These are phyloP conservation scores for Fusarium piperis DNA, from an alignment of 2,329 filamentous ascomycete genomes.

Conservation along the genomic window DNA sequence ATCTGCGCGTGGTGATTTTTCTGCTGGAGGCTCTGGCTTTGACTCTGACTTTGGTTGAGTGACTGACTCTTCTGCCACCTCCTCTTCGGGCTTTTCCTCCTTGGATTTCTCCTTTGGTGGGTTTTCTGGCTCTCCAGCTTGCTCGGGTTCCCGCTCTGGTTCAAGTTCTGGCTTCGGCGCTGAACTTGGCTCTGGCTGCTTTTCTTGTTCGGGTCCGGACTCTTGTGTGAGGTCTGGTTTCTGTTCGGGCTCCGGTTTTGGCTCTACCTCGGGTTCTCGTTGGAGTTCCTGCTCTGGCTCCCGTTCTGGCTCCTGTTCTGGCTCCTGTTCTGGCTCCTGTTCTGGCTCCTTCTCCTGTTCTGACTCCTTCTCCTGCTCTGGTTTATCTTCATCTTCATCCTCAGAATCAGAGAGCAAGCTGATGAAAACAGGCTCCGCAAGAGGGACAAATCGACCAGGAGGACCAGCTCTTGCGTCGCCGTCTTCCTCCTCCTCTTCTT, in stretches of 20 bases:
- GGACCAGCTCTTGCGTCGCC: conserved; percentile 23
- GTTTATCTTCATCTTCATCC: conserved; percentile 49
- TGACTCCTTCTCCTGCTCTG: neutral
- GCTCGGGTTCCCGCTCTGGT: neutral
- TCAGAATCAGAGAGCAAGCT: conserved; percentile 59
- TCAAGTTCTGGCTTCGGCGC: neutral
- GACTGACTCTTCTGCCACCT: neutral
- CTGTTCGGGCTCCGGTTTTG: neutral
- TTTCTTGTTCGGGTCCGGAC: neutral
- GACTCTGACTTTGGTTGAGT: neutral
- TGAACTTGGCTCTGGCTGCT: neutral
- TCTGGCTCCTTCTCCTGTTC: neutral
- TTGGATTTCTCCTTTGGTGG: neutral
- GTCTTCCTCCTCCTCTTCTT: conserved; percentile 28
- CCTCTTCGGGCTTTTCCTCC: neutral
- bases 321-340: no score
- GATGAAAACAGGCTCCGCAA: conserved; percentile 55
- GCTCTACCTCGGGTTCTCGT: neutral
- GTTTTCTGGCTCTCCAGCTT: neutral
- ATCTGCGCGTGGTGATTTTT: neutral
- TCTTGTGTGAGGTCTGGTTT: neutral
- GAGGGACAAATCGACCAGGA: conserved; percentile 16
- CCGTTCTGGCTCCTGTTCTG: neutral
- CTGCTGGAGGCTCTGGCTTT: neutral
- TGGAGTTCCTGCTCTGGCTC: neutral